Conservation (phyloP, 495 filamentous ascomycete genomes). For the Neurospora sp. region DNA sequence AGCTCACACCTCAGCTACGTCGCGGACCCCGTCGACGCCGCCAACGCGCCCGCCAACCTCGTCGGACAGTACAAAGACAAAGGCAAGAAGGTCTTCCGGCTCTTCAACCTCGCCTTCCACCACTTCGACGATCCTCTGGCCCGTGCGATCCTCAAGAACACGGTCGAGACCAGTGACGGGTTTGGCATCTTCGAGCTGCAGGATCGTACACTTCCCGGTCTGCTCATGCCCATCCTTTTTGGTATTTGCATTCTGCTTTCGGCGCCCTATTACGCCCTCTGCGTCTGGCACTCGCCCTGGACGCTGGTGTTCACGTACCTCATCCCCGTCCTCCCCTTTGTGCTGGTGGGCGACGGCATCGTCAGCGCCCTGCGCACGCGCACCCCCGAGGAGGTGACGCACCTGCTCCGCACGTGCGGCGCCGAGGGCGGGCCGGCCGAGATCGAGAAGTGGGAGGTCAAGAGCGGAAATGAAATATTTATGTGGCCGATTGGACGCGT, state of each 20-base stretch:
- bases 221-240: conserved; percentile 45
- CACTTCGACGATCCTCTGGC: conserved; percentile 61
- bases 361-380: conserved; percentile 55
- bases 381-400: conserved; percentile 51
- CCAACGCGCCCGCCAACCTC: conserved; percentile 37
- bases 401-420: conserved; percentile 42
- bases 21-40: conserved; percentile 50
- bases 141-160: conserved; percentile 46
- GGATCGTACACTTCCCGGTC: conserved; percentile 41
- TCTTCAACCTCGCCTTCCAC: conserved; percentile 69
- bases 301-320: conserved; percentile 56
- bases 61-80: conserved; percentile 24
- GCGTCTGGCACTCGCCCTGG: conserved; percentile 39
- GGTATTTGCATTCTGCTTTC: conserved; percentile 42
- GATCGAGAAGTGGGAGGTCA: conserved; percentile 39
- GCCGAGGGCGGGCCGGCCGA: conserved; percentile 28
- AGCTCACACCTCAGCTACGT: conserved; percentile 47
- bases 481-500: conserved; percentile 40
- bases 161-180: conserved; percentile 35
- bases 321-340: conserved; percentile 52
- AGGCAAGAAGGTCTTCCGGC: conserved; percentile 44
- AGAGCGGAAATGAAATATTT: conserved; percentile 38
- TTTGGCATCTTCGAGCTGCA: conserved; percentile 64
- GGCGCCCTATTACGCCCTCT: conserved; percentile 45
- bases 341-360: conserved; percentile 56